Evolutionary conservation across 2,329 filamentous ascomycete species (phyloP).

Genomic region (Lizonia empirigonia): DNA sequence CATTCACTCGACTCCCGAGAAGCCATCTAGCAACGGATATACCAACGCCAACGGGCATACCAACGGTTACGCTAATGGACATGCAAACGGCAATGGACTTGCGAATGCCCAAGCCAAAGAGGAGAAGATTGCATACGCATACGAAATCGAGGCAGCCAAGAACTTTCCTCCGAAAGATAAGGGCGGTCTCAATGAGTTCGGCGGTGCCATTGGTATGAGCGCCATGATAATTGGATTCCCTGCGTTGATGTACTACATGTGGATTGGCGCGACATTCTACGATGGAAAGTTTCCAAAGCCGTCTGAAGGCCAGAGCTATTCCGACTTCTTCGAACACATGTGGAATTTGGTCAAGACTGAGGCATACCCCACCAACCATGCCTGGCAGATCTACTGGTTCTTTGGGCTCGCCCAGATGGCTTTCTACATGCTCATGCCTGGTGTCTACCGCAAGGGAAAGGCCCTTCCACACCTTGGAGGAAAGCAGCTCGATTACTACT

Average conservation of each 20-base stretch:
- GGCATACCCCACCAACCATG: conserved; percentile 80
- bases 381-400: conserved; percentile 93
- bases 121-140: conserved; percentile 15
- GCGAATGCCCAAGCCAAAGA: conserved; percentile 43
- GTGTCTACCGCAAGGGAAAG: conserved; percentile 86
- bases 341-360: conserved; percentile 76
- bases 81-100: conserved; percentile 41
- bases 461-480: conserved; percentile 80
- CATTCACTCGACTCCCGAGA: neutral
- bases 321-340: conserved; percentile 75
- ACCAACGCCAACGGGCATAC: conserved; percentile 26
- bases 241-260: conserved; percentile 99
- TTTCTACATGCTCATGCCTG: conserved; percentile 84
- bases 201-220: conserved; percentile 78
- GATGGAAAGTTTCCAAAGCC: conserved; percentile 78
- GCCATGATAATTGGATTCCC: conserved; percentile 93
- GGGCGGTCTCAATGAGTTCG: conserved; percentile 75
- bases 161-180: conserved; percentile 46
- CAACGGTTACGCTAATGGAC: conserved; percentile 46
- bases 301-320: conserved; percentile 66
- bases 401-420: conserved; percentile 86
- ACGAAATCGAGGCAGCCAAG: conserved; percentile 45
- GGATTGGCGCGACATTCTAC: conserved; percentile 94
- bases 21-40: conserved; percentile 2
- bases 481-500: conserved; percentile 92